These are phyloP conservation scores for Scenedesmus sp. DNA, from an alignment of 163 green algal genomes.

Conservation along the genomic window DNA sequence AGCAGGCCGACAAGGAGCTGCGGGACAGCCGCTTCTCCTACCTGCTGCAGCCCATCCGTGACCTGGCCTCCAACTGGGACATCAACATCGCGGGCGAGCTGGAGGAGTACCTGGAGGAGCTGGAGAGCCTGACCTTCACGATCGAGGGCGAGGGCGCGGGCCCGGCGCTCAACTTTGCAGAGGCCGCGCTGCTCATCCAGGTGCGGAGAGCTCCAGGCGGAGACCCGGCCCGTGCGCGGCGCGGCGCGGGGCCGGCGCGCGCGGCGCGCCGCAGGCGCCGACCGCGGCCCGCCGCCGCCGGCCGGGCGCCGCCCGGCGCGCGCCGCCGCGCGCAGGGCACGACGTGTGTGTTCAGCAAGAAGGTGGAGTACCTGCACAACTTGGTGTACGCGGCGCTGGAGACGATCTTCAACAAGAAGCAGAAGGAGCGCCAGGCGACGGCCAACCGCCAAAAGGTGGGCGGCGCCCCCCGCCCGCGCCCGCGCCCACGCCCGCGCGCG, in stretches of 20 bases:
- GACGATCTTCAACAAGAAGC: slow-evolving; percentile 56
- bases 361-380: slow-evolving; percentile 90
- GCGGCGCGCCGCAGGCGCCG: too few species aligned
- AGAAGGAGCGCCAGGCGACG: slow-evolving; percentile 35
- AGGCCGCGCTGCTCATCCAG: slow-evolving; percentile 88
- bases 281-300: too few species aligned
- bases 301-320: too few species aligned
- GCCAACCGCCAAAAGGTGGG: slow-evolving; percentile 40
- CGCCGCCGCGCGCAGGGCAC: slow-evolving; percentile 62
- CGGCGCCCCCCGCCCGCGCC: slow-evolving; percentile 14
- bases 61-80: slow-evolving; percentile 88
- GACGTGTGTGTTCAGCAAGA: slow-evolving; percentile 87
- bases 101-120: slow-evolving; percentile 87
- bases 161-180: slow-evolving; percentile 82
- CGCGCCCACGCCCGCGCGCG: neutral
- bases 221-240: too few species aligned
- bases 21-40: slow-evolving; percentile 67
- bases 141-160: slow-evolving; percentile 69
- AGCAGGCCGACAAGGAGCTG: slow-evolving; percentile 26
- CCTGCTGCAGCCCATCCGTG: slow-evolving; percentile 84
- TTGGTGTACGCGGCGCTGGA: slow-evolving; percentile 84
- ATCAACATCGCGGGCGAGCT: slow-evolving; percentile 89
- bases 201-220: too few species aligned
- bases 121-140: slow-evolving; percentile 78
- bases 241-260: too few species aligned